phyloP scores from a whole-genome alignment of 352 stramenopile species.

The Phytophthora pinifolia region DNA sequence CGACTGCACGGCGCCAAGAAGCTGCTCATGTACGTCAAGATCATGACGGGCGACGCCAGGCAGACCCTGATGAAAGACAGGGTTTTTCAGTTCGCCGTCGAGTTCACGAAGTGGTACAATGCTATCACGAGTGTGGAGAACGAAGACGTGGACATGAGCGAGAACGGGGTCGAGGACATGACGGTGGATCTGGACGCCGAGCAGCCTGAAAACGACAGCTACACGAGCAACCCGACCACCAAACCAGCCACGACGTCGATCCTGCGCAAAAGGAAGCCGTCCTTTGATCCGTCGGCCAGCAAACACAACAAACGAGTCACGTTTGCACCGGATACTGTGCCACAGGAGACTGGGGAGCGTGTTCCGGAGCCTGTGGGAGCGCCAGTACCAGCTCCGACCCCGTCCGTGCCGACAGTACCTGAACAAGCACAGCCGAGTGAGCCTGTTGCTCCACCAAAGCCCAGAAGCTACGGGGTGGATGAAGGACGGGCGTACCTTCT shows the following conservation, averaged over 20 bases:
- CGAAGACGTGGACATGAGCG: conserved; percentile 12
- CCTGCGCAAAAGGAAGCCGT: conserved; percentile 14
- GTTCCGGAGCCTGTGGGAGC: background rate
- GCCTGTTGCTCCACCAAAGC: conserved; percentile 8
- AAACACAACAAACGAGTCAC: conserved; percentile 29
- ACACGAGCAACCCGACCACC: conserved; percentile 2
- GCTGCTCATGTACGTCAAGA: conserved; percentile 57
- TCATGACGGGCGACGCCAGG: conserved; percentile 36
- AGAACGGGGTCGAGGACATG: conserved; percentile 15
- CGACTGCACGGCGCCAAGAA: conserved; percentile 63
- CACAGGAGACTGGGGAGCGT: background rate
- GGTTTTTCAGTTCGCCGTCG: conserved; percentile 50
- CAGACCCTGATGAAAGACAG: conserved; percentile 40
- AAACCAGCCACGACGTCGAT: conserved; percentile 7
- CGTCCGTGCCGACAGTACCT: background rate
- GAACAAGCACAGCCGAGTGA: conserved; percentile 7
- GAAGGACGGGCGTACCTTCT: conserved; percentile 50
- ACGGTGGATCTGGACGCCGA: conserved; percentile 24
- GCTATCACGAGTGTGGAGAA: conserved; percentile 12
- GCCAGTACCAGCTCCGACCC: background rate
- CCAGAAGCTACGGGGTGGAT: conserved; percentile 22
- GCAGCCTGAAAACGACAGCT: conserved; percentile 8
- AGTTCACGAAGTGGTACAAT: conserved; percentile 57
- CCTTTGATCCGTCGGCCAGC: background rate
- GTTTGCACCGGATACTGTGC: conserved; percentile 15